Percentiles rank a stretch among this genome's conserved stretches.
Conservation (phyloP, 257 asterid genomes). For the Nicotiana benthamiana region DNA sequence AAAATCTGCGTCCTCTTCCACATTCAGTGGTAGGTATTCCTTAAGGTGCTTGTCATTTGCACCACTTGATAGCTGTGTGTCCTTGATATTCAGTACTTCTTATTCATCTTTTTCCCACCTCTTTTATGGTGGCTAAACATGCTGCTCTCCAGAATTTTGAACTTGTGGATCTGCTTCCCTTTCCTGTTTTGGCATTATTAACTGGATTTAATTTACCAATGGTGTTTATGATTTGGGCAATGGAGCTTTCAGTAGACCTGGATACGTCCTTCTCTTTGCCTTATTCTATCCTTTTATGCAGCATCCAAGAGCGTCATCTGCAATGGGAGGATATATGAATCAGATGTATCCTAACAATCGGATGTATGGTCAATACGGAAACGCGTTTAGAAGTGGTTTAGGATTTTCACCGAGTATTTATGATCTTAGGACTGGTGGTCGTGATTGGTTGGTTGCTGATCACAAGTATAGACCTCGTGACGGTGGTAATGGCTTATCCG, state of each 20-base stretch:
- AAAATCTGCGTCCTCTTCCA: slow-evolving; percentile 16
- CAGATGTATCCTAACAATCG: slow-evolving; percentile 24
- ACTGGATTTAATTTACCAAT: neutral
- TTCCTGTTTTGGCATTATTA: too few relatives aligned
- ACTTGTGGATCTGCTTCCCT: neutral
- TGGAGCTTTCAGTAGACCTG: neutral
- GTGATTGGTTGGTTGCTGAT: slow-evolving; percentile 29
- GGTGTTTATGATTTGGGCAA: neutral
- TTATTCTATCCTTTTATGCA: slow-evolving; percentile 6
- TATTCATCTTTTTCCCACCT: neutral
- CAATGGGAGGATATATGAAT: slow-evolving; percentile 22
- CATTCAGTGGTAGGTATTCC: slow-evolving; percentile 23
- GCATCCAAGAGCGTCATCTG: slow-evolving; percentile 19
- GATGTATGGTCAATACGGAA: slow-evolving; percentile 26
- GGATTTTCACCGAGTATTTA: slow-evolving; percentile 16
- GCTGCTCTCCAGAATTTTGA: too few relatives aligned
- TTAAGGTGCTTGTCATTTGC: neutral
- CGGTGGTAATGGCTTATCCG: slow-evolving; percentile 17
- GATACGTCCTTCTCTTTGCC: neutral
- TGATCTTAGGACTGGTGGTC: slow-evolving; percentile 16
- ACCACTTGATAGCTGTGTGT: neutral
- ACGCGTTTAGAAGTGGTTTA: slow-evolving; percentile 18
- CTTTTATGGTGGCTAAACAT: neutral
- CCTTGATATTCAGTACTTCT: neutral
- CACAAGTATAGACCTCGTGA: slow-evolving; percentile 26